Percentiles rank a stretch among this genome's conserved stretches.
These are phyloP conservation scores for Stenogyne calaminthoides DNA, from an alignment of 305 asterid species.

Conservation along the genomic window DNA sequence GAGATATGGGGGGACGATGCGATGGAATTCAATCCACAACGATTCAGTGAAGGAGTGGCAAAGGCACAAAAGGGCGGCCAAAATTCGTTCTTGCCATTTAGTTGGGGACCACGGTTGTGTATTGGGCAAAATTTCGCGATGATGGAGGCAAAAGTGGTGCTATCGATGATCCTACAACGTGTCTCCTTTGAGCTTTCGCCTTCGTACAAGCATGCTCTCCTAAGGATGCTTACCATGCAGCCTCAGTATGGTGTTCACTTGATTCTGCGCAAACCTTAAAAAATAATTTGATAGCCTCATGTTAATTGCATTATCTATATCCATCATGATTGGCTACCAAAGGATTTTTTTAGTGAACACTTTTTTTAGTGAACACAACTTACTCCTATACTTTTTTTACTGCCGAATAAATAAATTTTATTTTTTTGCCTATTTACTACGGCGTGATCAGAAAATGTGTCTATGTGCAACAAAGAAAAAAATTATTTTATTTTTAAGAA, in stretches of 20 bases:
- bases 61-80: slow-evolving; percentile 22
- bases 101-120: slow-evolving; percentile 51
- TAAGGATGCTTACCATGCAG: slow-evolving; percentile 22
- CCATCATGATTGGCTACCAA: no score
- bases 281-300: no score
- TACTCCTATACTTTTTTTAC: no score
- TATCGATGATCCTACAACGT: not conserved
- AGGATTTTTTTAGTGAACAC: no score
- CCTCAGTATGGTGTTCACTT: slow-evolving; percentile 28
- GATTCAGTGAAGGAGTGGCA: not conserved
- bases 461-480: no score
- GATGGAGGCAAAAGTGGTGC: not conserved
- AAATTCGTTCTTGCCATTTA: slow-evolving; percentile 40
- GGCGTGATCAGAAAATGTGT: no score
- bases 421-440: no score
- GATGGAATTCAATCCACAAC: not conserved
- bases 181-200: slow-evolving; percentile 10
- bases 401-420: no score
- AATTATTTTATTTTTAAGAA: no score
- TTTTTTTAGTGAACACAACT: no score
- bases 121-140: slow-evolving; percentile 39
- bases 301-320: no score
- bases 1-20: not conserved
- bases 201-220: slow-evolving; percentile 44
- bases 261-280: slow-evolving; percentile 25